These are phyloP conservation scores for Claviceps quebecensis DNA, from an alignment of 2,329 filamentous ascomycete species.

Conservation along the genomic window DNA sequence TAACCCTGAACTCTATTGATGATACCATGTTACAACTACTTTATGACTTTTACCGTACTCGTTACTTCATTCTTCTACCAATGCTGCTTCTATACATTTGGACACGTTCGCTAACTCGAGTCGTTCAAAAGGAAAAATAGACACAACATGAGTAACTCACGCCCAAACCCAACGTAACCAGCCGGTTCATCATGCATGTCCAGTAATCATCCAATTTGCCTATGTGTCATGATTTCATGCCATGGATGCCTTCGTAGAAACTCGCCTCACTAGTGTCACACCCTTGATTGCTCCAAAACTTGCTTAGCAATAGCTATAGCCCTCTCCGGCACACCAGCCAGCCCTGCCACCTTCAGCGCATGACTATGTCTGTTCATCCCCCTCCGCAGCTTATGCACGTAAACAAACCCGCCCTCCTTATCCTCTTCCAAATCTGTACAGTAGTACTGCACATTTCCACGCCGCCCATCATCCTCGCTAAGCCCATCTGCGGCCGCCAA, in stretches of 20 bases:
- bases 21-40: constrained; percentile 39
- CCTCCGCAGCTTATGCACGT: constrained; percentile 66
- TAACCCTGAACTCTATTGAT: constrained; percentile 51
- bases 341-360: constrained; percentile 80
- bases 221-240: not conserved
- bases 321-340: constrained; percentile 67
- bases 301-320: constrained; percentile 54
- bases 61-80: constrained; percentile 7
- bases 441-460: constrained; percentile 50
- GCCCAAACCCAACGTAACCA: not conserved
- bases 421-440: constrained; percentile 84
- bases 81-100: constrained; percentile 1
- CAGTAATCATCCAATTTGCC: not conserved
- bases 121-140: not conserved
- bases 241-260: constrained; percentile 1
- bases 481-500: constrained; percentile 46
- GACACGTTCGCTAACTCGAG: constrained; percentile 26
- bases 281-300: constrained; percentile 29
- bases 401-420: constrained; percentile 57
- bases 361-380: constrained; percentile 82
- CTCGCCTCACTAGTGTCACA: not conserved
- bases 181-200: not conserved
- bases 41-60: constrained; percentile 35
- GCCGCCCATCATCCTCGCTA: constrained; percentile 13
- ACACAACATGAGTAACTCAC: no score